A percentile compares a stretch with the other conserved stretches of the same genome.
phyloP scores from a whole-genome alignment of 306 rosid genomes.

The Begonia masoniana region DNA sequence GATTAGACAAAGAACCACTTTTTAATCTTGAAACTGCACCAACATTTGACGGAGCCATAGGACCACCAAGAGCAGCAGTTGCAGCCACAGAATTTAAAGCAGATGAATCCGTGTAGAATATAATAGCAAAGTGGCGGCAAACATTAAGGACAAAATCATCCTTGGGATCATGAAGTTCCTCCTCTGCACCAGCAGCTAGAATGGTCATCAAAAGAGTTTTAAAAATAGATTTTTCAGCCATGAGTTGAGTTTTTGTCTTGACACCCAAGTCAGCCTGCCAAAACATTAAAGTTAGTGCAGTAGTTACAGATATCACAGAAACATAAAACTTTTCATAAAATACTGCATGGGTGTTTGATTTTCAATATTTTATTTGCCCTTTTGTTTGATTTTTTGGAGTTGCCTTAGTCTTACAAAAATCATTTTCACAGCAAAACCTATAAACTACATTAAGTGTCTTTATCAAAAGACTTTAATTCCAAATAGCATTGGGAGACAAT shows the following conservation, averaged over 20 bases:
- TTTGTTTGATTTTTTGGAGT: too few relatives aligned
- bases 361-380: too few relatives aligned
- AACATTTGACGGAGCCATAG: constrained; percentile 42
- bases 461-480: too few relatives aligned
- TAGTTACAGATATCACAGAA: constrained; percentile 12
- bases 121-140: constrained; percentile 94
- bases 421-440: too few relatives aligned
- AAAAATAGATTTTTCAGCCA: constrained; percentile 97
- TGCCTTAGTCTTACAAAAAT: too few relatives aligned
- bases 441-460: too few relatives aligned
- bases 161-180: constrained; percentile 60
- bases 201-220: constrained; percentile 82
- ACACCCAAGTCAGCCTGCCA: constrained; percentile 97
- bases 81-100: constrained; percentile 28
- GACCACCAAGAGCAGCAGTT: constrained; percentile 42
- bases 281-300: constrained; percentile 10
- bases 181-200: constrained; percentile 81
- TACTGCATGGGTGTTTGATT: too few relatives aligned
- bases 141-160: constrained; percentile 86
- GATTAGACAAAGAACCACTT: constrained; percentile 52
- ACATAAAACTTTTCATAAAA: too few relatives aligned
- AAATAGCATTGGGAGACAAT: too few relatives aligned
- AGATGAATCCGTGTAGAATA: constrained; percentile 70
- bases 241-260: constrained; percentile 96
- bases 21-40: constrained; percentile 48